Conservation (phyloP, 2,329 filamentous ascomycete genomes). For the Cytospora leucostoma region DNA sequence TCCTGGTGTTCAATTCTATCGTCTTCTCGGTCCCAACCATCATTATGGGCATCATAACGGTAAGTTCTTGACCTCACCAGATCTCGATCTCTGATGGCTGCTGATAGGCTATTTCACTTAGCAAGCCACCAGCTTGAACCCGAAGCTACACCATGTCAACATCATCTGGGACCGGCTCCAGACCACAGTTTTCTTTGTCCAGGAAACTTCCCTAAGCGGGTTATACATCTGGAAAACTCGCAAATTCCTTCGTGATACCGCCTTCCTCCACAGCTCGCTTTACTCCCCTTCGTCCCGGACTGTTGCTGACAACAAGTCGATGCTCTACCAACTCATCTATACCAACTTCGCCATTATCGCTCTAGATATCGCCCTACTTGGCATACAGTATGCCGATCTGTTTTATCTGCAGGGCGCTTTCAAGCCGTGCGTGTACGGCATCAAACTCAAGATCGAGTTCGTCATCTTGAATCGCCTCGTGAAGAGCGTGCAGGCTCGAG, state of each 20-base stretch:
- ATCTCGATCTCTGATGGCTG: too few species aligned
- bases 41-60: slow-evolving; percentile 34
- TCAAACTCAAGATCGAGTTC: slow-evolving; percentile 41
- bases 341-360: slow-evolving; percentile 43
- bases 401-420: slow-evolving; percentile 41
- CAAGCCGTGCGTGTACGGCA: slow-evolving; percentile 38
- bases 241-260: slow-evolving; percentile 26
- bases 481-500: slow-evolving; percentile 29
- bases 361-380: slow-evolving; percentile 42
- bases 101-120: neutral
- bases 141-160: slow-evolving; percentile 31
- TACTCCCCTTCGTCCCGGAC: slow-evolving; percentile 6
- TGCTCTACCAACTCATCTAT: slow-evolving; percentile 39
- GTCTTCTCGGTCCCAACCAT: slow-evolving; percentile 36
- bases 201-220: slow-evolving; percentile 35
- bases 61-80: slow-evolving; percentile 28
- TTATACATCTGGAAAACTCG: slow-evolving; percentile 38
- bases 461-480: slow-evolving; percentile 38
- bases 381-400: slow-evolving; percentile 39
- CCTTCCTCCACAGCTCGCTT: slow-evolving; percentile 18
- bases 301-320: slow-evolving; percentile 18
- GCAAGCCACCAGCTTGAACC: slow-evolving; percentile 31
- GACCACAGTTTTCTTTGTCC: slow-evolving; percentile 37
- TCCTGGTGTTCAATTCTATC: slow-evolving; percentile 34
- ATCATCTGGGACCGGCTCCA: slow-evolving; percentile 37